Conservation (phyloP, 2,329 filamentous ascomycete genomes). For the Beauveria rudraprayagi region DNA sequence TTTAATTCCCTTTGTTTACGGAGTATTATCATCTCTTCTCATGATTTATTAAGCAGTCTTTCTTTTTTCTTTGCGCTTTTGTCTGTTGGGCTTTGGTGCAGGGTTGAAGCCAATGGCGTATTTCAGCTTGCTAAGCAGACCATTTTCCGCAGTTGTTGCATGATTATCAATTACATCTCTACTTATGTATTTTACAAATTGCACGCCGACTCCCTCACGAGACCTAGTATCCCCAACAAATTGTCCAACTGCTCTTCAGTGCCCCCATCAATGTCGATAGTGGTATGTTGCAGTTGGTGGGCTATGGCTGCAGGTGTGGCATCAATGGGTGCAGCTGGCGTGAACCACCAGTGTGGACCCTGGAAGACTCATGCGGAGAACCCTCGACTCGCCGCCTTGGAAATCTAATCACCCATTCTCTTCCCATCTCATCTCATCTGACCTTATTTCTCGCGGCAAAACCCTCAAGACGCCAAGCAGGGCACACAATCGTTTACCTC, state of each 20-base stretch:
- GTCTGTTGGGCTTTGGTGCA: background rate
- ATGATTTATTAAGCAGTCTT: no score
- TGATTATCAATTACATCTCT: background rate
- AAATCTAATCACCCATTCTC: background rate
- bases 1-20: no score
- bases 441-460: background rate
- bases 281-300: background rate
- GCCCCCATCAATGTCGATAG: background rate
- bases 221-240: no score
- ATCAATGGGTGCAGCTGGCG: no score
- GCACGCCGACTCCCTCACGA: background rate
- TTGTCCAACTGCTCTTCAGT: background rate
- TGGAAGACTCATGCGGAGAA: background rate
- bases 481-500: no score
- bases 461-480: background rate
- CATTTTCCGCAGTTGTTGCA: background rate
- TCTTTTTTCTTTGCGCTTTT: background rate
- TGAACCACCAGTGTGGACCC: background rate
- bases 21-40: no score
- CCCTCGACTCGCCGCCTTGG: background rate
- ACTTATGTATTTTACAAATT: background rate
- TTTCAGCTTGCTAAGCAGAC: background rate
- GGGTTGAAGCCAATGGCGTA: background rate
- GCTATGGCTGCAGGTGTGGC: no score
- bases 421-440: background rate